Conservation (phyloP, 2,329 filamentous ascomycete species). For the Didymella pinodella region DNA sequence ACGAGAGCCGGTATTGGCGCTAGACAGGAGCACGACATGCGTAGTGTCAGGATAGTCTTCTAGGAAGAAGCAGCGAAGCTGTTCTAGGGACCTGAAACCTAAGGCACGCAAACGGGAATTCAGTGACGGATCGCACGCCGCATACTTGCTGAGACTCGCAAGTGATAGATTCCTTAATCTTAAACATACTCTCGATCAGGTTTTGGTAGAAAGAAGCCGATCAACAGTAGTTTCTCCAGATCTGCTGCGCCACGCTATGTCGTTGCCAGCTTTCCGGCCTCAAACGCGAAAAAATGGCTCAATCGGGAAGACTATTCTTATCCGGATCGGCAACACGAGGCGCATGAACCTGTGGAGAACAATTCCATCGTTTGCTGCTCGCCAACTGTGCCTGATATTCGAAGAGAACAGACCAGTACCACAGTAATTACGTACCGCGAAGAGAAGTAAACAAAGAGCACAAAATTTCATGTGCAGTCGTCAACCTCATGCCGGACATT, state of each 20-base stretch:
- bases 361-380: neutral
- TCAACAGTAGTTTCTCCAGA: neutral
- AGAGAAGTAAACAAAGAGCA: conserved; percentile 12
- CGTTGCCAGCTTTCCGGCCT: neutral
- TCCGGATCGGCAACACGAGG: neutral
- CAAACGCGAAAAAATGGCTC: conserved; percentile 4
- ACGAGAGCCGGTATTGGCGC: too few species aligned
- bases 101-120: neutral
- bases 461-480: conserved; percentile 15
- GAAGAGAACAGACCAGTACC: neutral
- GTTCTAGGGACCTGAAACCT: too few species aligned
- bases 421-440: neutral
- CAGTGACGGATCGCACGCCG: neutral
- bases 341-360: neutral
- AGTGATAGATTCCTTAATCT: neutral
- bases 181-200: neutral
- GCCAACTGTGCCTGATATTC: neutral
- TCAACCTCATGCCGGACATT: conserved; percentile 14
- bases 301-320: conserved; percentile 18
- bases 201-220: too few species aligned
- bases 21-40: too few species aligned
- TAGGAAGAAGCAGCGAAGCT: too few species aligned
- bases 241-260: conserved; percentile 11
- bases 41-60: too few species aligned
- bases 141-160: neutral